Conservation (phyloP, 805 yeast genomes). For the Cyberlindnera meyerae region DNA sequence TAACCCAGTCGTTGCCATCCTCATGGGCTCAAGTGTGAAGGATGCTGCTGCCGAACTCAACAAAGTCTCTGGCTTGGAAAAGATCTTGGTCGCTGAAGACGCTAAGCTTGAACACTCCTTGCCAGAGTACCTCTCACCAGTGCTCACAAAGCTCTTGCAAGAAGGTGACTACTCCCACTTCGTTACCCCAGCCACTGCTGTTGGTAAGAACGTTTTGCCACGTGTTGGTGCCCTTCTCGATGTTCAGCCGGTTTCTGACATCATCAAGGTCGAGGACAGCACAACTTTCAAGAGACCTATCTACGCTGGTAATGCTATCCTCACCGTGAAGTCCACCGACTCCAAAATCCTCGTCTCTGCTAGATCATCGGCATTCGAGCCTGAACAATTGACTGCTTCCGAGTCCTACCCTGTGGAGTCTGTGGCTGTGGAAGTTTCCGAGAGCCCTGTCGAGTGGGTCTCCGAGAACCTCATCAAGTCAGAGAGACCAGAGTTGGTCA, state of each 20-base stretch:
- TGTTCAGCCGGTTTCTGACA: slow-evolving; percentile 83
- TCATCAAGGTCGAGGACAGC: slow-evolving; percentile 58
- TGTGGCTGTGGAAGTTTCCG: slow-evolving; percentile 32
- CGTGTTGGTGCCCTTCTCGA: slow-evolving; percentile 82
- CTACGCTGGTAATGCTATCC: slow-evolving; percentile 90
- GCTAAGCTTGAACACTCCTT: slow-evolving; percentile 59
- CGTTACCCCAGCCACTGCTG: slow-evolving; percentile 76
- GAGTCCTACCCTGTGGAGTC: slow-evolving; percentile 43
- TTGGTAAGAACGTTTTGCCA: slow-evolving; percentile 83
- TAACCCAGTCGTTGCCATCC: slow-evolving; percentile 72
- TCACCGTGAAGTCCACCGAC: slow-evolving; percentile 74
- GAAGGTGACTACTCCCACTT: slow-evolving; percentile 58
- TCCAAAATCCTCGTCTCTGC: slow-evolving; percentile 64
- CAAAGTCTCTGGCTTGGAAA: slow-evolving; percentile 40
- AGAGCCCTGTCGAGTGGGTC: slow-evolving; percentile 54
- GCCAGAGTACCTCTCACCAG: slow-evolving; percentile 80
- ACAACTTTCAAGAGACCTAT: slow-evolving; percentile 87
- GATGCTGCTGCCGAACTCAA: slow-evolving; percentile 46
- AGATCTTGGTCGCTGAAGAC: slow-evolving; percentile 51
- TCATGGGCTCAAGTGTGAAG: slow-evolving; percentile 61
- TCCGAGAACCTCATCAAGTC: slow-evolving; percentile 69
- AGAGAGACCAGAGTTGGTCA: slow-evolving; percentile 86
- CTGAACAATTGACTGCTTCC: slow-evolving; percentile 34
- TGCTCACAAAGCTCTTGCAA: slow-evolving; percentile 39
- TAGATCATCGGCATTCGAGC: slow-evolving; percentile 77